These are phyloP conservation scores for Tillandsia fasciculata DNA, from an alignment of 176 grass and related monocot species.

Conservation along the genomic window DNA sequence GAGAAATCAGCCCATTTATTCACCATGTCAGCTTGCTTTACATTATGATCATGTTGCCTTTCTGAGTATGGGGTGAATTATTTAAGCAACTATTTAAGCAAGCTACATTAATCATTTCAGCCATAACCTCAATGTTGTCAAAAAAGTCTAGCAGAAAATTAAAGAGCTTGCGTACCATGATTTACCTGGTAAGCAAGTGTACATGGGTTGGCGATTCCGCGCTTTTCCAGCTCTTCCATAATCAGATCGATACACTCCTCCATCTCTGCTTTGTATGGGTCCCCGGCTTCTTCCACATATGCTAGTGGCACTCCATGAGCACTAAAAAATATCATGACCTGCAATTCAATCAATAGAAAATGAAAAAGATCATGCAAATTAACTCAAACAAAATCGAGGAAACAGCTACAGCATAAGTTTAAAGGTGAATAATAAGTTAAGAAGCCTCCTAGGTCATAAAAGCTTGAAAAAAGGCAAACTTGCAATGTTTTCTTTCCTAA, in stretches of 20 bases:
- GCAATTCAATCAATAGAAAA: slow-evolving; percentile 12
- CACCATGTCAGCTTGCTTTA: no score
- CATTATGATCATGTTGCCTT: no score
- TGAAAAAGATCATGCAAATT: slow-evolving; percentile 19
- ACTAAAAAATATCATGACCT: slow-evolving; percentile 99
- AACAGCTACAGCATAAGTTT: neutral
- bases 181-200: slow-evolving; percentile 94
- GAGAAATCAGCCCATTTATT: no score
- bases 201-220: slow-evolving; percentile 73
- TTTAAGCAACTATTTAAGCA: neutral
- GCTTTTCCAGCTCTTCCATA: slow-evolving; percentile 81
- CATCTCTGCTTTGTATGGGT: slow-evolving; percentile 98
- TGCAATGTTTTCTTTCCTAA: no score
- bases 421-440: neutral
- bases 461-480: neutral
- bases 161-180: neutral
- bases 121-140: neutral
- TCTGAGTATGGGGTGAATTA: no score
- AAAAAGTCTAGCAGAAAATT: neutral
- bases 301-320: slow-evolving; percentile 97
- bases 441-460: neutral
- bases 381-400: slow-evolving; percentile 2
- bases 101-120: neutral
- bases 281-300: slow-evolving; percentile 97
- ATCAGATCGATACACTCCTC: slow-evolving; percentile 96